A percentile compares a stretch with the other conserved stretches of the same genome.
Conservation (phyloP, 2,329 filamentous ascomycete species). For the Cladophialophora bantiana region DNA sequence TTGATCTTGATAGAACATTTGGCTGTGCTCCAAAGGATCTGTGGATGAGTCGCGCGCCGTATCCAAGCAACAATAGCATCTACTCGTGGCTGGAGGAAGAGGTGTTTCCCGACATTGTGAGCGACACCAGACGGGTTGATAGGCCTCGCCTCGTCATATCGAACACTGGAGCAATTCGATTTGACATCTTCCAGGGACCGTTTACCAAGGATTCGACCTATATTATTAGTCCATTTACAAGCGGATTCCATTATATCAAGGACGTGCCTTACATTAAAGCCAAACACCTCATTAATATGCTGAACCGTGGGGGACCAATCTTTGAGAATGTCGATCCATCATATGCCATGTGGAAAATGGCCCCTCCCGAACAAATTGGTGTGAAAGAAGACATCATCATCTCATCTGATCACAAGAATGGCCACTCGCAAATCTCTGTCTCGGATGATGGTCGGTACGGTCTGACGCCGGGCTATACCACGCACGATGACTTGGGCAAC, state of each 20-base stretch:
- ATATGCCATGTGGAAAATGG: slow-evolving; percentile 43
- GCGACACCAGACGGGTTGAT: slow-evolving; percentile 64
- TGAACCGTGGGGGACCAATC: slow-evolving; percentile 66
- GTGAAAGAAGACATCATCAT: slow-evolving; percentile 34
- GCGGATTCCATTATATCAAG: slow-evolving; percentile 75
- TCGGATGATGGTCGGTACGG: slow-evolving; percentile 29
- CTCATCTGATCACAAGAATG: neutral
- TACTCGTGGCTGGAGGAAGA: slow-evolving; percentile 80
- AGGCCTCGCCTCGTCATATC: slow-evolving; percentile 74
- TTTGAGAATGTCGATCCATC: slow-evolving; percentile 50
- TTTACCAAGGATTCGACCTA: slow-evolving; percentile 90
- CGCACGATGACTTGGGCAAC: slow-evolving; percentile 78
- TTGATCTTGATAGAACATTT: slow-evolving; percentile 75
- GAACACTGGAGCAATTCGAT: slow-evolving; percentile 91
- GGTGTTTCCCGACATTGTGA: slow-evolving; percentile 73
- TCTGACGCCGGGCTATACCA: slow-evolving; percentile 81
- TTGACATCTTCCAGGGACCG: slow-evolving; percentile 90
- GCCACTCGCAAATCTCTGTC: slow-evolving; percentile 44
- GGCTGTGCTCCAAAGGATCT: slow-evolving; percentile 84
- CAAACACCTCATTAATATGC: slow-evolving; percentile 66
- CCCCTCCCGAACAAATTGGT: slow-evolving; percentile 54
- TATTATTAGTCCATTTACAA: slow-evolving; percentile 86
- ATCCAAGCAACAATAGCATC: slow-evolving; percentile 76
- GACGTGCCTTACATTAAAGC: slow-evolving; percentile 82
- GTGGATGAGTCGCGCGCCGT: slow-evolving; percentile 82